Conservation (phyloP, 805 yeast species). For the Candida argentea region DNA sequence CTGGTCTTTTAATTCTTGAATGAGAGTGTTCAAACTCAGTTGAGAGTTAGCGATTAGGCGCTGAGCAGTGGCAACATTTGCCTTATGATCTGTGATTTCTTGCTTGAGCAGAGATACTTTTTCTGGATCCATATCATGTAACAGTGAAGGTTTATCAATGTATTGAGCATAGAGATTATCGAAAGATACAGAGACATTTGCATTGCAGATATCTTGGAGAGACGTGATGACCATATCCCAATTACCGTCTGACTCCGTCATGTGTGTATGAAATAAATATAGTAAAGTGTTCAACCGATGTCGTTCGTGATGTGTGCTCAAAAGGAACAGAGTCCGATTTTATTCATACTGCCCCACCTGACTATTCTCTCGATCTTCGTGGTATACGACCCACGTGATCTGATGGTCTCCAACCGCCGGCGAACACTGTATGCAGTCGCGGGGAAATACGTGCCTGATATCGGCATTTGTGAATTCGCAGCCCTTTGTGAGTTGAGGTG, state of each 20-base stretch:
- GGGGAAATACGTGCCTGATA: slow-evolving; percentile 3
- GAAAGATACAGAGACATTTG: slow-evolving; percentile 45
- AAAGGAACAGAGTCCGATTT: slow-evolving; percentile 31
- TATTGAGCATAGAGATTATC: slow-evolving; percentile 27
- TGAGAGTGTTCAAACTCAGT: slow-evolving; percentile 38
- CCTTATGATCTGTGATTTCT: slow-evolving; percentile 40
- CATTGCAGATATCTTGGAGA: slow-evolving; percentile 56
- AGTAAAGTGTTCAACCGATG: slow-evolving; percentile 1
- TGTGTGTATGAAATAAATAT: slow-evolving; percentile 2
- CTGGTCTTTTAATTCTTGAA: slow-evolving; percentile 19
- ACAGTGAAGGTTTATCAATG: slow-evolving; percentile 10
- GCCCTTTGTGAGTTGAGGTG: too few relatives aligned
- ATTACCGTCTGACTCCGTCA: slow-evolving; percentile 39
- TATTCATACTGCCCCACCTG: slow-evolving; percentile 9
- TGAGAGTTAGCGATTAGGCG: slow-evolving; percentile 29
- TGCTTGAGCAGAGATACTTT: slow-evolving; percentile 32
- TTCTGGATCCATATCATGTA: slow-evolving; percentile 21
- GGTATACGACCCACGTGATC: too few relatives aligned
- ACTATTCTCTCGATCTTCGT: too few relatives aligned
- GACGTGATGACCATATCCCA: slow-evolving; percentile 65
- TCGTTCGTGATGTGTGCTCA: slow-evolving; percentile 5
- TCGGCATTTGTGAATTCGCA: too few relatives aligned
- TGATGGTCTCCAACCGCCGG: slow-evolving; percentile 2
- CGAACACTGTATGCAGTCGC: slow-evolving; percentile 3
- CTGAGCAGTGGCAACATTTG: slow-evolving; percentile 44